Base-by-base conservation (phyloP, 2,329 filamentous ascomycete species). In the Phialophora macrospora region DNA sequence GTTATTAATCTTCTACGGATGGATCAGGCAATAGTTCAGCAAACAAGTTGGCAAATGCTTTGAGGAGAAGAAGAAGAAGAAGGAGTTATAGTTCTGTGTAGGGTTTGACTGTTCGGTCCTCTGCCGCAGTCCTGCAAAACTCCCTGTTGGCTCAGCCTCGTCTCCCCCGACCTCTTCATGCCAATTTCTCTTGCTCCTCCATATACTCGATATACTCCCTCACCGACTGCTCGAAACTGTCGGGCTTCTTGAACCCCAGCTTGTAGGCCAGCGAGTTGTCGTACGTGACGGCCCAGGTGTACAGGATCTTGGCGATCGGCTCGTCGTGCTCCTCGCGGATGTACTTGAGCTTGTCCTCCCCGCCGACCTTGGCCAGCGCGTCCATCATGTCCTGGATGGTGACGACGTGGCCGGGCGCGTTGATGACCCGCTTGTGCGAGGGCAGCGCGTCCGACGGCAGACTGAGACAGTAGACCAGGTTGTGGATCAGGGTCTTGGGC, bases 351-450 rank as follows among this genome's bases (percentile, higher is more conserved):
- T 81, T 82, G 44, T 85, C 80, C 71, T 82, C 79, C 0, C 85
- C 85, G 5, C 82, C 84, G 1, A 87, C 83, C 67, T 81, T 81
- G 65, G 80, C 81, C 73, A 87, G 71, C 1, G 84, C 84, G 68
- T 85, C 79, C 73, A 87, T 74, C 79, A 87, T 87, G 63, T 85
- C 81, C 64, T 80, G 80, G 41, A 86, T 82, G 2, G 81, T 85
- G 4, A 83, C 83, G 20, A 75, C 75, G 34, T 78, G 78, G 1
- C 86, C 86, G 0, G 86, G 86, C 44, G 87, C 78, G 73, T 87
- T 87, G 60, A 88, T 79, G 56, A 83, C 81, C 24, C 86, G 79
- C 54, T 81, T 80, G 71, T 80, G 77, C 41, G 72, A 64, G 11
- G 80, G 77, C 59, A 83, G 68, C 9, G 75, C 74, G 48, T 79